Conservation (phyloP, 495 filamentous ascomycete species). For the Neurospora discreta region DNA sequence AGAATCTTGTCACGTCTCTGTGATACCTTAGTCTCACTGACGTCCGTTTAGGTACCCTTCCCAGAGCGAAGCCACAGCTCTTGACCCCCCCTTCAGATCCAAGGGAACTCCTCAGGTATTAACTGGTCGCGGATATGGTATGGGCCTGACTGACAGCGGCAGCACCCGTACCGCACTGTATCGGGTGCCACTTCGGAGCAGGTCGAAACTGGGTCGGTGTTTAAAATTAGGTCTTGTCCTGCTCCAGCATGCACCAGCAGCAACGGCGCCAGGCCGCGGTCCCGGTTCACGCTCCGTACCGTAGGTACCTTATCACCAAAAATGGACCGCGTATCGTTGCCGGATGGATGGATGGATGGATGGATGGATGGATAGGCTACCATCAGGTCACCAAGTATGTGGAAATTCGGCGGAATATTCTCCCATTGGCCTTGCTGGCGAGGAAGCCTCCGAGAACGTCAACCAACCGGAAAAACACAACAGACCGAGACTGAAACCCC, state of each 20-base stretch:
- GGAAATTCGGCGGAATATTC: neutral
- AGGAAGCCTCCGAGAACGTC: neutral
- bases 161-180: neutral
- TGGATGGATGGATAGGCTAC: neutral
- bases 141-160: neutral
- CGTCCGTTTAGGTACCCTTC: neutral
- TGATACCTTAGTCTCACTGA: neutral
- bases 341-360: too few species aligned
- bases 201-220: neutral
- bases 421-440: neutral
- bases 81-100: neutral
- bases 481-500: neutral
- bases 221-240: neutral
- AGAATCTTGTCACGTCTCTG: neutral
- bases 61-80: neutral
- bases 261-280: neutral
- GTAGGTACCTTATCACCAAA: neutral
- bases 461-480: neutral
- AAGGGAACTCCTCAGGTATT: neutral
- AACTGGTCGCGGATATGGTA: neutral
- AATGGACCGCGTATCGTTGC: neutral
- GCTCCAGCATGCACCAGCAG: neutral
- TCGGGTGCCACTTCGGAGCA: neutral
- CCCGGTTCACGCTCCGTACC: too few species aligned
- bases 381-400: neutral